phyloP scores from a whole-genome alignment of 2,329 filamentous ascomycete species.

The Nannizziopsis barbatae region DNA sequence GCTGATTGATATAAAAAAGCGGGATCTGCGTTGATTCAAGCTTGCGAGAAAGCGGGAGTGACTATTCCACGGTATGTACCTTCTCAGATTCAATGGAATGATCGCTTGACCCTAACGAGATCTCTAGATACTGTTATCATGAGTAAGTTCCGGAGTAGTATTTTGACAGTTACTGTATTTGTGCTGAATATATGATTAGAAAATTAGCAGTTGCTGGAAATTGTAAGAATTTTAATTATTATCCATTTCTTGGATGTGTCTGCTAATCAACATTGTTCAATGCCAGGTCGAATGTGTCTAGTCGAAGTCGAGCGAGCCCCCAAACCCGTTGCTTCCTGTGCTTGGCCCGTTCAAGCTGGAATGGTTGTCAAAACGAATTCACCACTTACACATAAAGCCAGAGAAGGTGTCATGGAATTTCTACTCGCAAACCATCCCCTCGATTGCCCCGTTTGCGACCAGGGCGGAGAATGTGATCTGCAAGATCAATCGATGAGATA shows the following conservation, averaged over 20 bases:
- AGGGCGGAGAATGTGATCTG: constrained; percentile 96
- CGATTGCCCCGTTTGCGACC: constrained; percentile 95
- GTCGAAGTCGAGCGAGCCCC: constrained; percentile 95
- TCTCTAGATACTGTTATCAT: constrained; percentile 86
- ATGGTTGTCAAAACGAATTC: constrained; percentile 99
- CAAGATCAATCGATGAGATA: constrained; percentile 99
- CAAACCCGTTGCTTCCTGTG: constrained; percentile 95
- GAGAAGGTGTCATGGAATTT: constrained; percentile 99
- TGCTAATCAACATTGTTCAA: constrained; percentile 7
- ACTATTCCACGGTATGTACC: constrained; percentile 66
- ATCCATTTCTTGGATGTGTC: background rate
- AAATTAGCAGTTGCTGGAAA: constrained; percentile 99
- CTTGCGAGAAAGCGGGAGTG: constrained; percentile 92
- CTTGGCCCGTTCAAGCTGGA: constrained; percentile 94
- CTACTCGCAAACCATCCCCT: constrained; percentile 90
- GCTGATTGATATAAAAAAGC: constrained; percentile 43
- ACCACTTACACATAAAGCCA: constrained; percentile 88
- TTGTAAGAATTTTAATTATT: constrained; percentile 41
- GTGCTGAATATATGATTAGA: constrained; percentile 35
- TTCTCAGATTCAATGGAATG: background rate
- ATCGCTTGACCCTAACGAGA: constrained; percentile 25
- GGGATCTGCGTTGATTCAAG: constrained; percentile 93
- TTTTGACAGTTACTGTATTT: background rate
- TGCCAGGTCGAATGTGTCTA: constrained; percentile 74
- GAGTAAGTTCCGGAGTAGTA: constrained; percentile 52